Evolutionary conservation across 148 eudicot genomes (phyloP).

Genomic region (Fallopia convolvulus): DNA sequence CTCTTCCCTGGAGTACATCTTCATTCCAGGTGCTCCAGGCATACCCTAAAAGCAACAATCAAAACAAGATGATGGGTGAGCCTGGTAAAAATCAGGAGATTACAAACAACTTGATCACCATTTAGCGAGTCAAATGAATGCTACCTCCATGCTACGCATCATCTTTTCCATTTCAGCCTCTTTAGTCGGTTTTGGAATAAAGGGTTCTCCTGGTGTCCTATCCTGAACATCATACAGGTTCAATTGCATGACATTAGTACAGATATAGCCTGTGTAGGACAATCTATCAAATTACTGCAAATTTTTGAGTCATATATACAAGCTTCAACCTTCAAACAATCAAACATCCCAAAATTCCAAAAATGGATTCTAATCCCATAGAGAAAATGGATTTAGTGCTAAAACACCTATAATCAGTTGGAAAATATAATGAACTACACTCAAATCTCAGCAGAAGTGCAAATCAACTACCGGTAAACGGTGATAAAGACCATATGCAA

Average conservation of each 20-base stretch:
- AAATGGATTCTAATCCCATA: background rate
- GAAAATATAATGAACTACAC: background rate
- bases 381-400: background rate
- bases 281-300: background rate
- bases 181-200: slow-evolving; percentile 67
- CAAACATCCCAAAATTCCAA: too few species aligned
- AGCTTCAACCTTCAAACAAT: background rate
- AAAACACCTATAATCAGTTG: background rate
- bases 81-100: background rate
- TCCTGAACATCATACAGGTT: slow-evolving; percentile 33
- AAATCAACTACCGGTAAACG: background rate
- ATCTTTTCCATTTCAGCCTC: slow-evolving; percentile 95
- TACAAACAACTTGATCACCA: background rate
- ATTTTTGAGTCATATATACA: background rate
- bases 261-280: background rate
- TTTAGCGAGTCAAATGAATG: background rate
- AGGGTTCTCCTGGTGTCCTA: slow-evolving; percentile 82
- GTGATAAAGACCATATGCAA: background rate
- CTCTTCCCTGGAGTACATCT: slow-evolving; percentile 93
- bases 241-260: background rate
- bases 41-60: slow-evolving; percentile 49
- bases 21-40: slow-evolving; percentile 97
- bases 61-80: background rate
- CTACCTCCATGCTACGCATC: slow-evolving; percentile 86
- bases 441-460: background rate